Percentiles rank a stretch among this genome's conserved stretches.
Evolutionary conservation across 2,329 filamentous ascomycete genomes (phyloP).

Genomic region (Pseudogymnoascus sp.): DNA sequence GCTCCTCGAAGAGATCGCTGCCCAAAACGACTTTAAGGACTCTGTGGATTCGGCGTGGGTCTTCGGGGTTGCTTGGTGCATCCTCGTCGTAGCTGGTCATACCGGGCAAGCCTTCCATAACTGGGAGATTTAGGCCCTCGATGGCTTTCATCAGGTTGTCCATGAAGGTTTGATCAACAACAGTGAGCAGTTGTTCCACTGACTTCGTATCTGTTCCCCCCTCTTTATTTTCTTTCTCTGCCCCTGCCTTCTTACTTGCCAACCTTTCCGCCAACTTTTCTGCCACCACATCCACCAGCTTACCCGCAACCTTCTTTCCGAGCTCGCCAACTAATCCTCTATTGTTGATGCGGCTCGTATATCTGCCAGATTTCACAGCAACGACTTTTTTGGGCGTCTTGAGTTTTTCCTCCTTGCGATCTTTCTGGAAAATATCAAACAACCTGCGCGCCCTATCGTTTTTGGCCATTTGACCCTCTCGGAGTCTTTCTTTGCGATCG

Average conservation of each 20-base stretch:
- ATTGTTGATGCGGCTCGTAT: neutral
- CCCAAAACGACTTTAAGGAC: neutral
- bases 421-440: constrained; percentile 2
- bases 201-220: neutral
- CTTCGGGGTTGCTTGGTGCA: neutral
- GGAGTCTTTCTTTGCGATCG: neutral
- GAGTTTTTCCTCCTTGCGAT: neutral
- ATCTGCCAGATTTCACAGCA: neutral
- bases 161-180: neutral
- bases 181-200: neutral
- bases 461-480: neutral
- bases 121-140: neutral
- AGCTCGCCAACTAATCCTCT: neutral
- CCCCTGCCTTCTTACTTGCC: neutral
- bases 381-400: neutral
- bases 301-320: neutral
- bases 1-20: neutral
- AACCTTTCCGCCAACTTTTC: neutral
- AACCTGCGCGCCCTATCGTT: neutral
- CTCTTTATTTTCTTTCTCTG: neutral
- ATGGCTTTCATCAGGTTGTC: neutral
- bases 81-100: neutral
- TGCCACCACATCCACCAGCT: neutral
- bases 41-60: neutral
- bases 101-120: neutral